Percentiles rank a stretch among this genome's conserved stretches.
These are phyloP conservation scores for Quercus rubra DNA, from an alignment of 306 rosid species.

Conservation along the genomic window DNA sequence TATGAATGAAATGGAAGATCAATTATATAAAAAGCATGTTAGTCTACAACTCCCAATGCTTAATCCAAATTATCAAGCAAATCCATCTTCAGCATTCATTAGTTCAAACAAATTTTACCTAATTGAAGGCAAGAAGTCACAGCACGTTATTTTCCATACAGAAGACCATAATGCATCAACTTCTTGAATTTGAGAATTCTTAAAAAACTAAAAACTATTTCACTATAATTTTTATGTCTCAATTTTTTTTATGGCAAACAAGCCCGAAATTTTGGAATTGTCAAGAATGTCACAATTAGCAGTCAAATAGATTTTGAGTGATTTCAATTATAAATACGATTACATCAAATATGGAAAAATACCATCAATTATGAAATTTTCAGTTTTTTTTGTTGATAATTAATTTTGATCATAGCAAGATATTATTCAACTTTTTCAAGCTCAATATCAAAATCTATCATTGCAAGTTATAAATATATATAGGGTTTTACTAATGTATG, in stretches of 20 bases:
- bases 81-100: neutral
- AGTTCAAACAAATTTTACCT: neutral
- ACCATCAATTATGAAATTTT: too few species aligned
- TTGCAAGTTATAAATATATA: too few species aligned
- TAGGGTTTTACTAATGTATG: too few species aligned
- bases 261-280: neutral
- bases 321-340: neutral
- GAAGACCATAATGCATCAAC: neutral
- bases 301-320: neutral
- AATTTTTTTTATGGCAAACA: neutral
- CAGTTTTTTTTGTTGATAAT: too few species aligned
- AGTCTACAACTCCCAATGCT: neutral
- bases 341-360: neutral
- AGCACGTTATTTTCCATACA: neutral
- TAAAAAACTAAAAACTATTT: neutral
- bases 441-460: too few species aligned
- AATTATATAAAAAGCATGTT: neutral
- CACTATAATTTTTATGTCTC: neutral
- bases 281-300: slow-evolving; percentile 2
- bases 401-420: too few species aligned
- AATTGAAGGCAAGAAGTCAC: neutral
- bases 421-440: too few species aligned
- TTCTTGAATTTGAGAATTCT: neutral
- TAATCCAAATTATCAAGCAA: neutral
- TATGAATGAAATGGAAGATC: neutral